Conservation (phyloP, 2,329 filamentous ascomycete genomes). For the Trichophyton mentagrophytes region DNA sequence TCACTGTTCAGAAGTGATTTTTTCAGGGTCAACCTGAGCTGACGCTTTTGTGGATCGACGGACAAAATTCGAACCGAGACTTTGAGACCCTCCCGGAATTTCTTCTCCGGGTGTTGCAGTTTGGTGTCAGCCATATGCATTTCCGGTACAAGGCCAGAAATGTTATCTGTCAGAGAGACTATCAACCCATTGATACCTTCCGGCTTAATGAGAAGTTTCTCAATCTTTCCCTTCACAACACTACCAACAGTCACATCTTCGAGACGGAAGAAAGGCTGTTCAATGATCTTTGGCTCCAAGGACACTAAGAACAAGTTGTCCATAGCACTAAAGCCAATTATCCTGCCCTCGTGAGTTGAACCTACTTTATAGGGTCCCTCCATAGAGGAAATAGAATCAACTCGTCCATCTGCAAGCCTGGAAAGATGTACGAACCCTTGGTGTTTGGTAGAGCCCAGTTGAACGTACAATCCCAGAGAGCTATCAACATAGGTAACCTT, state of each 20-base stretch:
- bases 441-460: conserved; percentile 50
- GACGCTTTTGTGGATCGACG: conserved; percentile 58
- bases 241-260: conserved; percentile 78
- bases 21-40: conserved; percentile 80
- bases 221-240: conserved; percentile 67
- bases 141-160: conserved; percentile 77
- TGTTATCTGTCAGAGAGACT: conserved; percentile 71
- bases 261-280: conserved; percentile 79
- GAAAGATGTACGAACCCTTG: conserved; percentile 93
- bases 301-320: conserved; percentile 80
- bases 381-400: conserved; percentile 66
- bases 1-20: conserved; percentile 91
- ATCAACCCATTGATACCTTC: conserved; percentile 71
- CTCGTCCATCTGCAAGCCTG: conserved; percentile 74
- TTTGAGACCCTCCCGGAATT: conserved; percentile 74
- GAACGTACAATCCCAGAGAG: conserved; percentile 68
- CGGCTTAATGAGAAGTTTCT: conserved; percentile 68
- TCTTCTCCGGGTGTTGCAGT: conserved; percentile 87
- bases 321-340: conserved; percentile 75
- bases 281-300: conserved; percentile 65
- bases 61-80: conserved; percentile 80
- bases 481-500: conserved; percentile 69
- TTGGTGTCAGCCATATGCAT: conserved; percentile 79
- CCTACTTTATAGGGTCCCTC: conserved; percentile 67
- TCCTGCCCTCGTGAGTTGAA: conserved; percentile 64